A percentile compares a stretch with the other conserved stretches of the same genome.
phyloP scores from a whole-genome alignment of 2,329 filamentous ascomycete genomes.

The Penicillium crustosum region DNA sequence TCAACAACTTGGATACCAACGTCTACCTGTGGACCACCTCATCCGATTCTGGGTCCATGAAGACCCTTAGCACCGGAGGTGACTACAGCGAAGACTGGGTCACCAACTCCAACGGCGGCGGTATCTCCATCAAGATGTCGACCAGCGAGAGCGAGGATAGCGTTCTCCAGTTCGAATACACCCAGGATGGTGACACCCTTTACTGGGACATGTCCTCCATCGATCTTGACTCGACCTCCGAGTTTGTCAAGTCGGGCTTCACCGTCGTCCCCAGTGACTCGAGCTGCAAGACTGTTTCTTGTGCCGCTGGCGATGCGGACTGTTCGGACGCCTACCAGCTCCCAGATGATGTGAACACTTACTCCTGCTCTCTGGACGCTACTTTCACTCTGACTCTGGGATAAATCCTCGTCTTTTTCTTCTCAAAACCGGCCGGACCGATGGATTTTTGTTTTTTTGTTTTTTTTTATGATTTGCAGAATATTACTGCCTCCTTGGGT shows the following conservation, averaged over 20 bases:
- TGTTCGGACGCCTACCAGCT: conserved; percentile 39
- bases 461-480: neutral
- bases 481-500: conserved; percentile 1
- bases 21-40: conserved; percentile 38
- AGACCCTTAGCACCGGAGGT: conserved; percentile 27
- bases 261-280: conserved; percentile 30
- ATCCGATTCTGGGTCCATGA: conserved; percentile 24
- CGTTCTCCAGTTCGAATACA: conserved; percentile 38
- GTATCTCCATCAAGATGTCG: conserved; percentile 39
- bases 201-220: conserved; percentile 44
- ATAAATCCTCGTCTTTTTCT: conserved; percentile 13
- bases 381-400: conserved; percentile 37
- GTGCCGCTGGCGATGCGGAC: conserved; percentile 31
- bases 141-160: conserved; percentile 17
- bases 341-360: conserved; percentile 37
- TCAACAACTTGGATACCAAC: conserved; percentile 33
- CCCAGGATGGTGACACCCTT: conserved; percentile 29
- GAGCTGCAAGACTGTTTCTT: conserved; percentile 32
- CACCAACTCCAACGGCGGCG: conserved; percentile 33
- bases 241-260: conserved; percentile 35
- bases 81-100: conserved; percentile 33
- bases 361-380: conserved; percentile 30
- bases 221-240: conserved; percentile 32
- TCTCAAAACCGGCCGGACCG: conserved; percentile 9
- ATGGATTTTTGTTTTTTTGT: conserved; percentile 6